Percentiles rank a stretch among this genome's conserved stretches.
phyloP scores from a whole-genome alignment of 2,329 filamentous ascomycete species.

The Fusarium penzigii region DNA sequence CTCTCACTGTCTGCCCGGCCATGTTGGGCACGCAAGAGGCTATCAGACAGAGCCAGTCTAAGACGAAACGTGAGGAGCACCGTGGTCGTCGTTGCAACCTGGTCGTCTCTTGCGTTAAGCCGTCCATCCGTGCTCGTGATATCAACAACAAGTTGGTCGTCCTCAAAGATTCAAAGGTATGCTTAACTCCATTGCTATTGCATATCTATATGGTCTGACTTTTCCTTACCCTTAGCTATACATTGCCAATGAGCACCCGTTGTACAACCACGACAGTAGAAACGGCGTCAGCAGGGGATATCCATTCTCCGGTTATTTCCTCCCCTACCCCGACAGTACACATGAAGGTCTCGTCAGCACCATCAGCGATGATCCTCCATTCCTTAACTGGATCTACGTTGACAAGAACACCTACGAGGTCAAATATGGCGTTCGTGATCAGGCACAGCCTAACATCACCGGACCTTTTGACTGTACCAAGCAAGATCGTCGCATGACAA shows the following conservation, averaged over 20 bases:
- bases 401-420: conserved; percentile 47
- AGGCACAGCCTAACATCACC: conserved; percentile 45
- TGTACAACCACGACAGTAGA: conserved; percentile 26
- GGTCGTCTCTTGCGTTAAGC: conserved; percentile 47
- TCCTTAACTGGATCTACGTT: conserved; percentile 53
- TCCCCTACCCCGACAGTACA: conserved; percentile 56
- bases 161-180: conserved; percentile 44
- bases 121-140: conserved; percentile 43
- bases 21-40: conserved; percentile 49
- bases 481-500: conserved; percentile 51
- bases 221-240: conserved; percentile 23
- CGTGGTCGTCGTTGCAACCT: conserved; percentile 50
- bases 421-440: conserved; percentile 46
- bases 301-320: conserved; percentile 57
- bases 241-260: conserved; percentile 29
- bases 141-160: conserved; percentile 48
- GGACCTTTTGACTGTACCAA: conserved; percentile 54
- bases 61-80: conserved; percentile 47
- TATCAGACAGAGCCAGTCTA: conserved; percentile 48
- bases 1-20: conserved; percentile 35
- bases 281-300: conserved; percentile 52
- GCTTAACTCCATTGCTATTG: background rate
- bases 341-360: conserved; percentile 50
- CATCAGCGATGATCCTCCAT: conserved; percentile 49
- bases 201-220: background rate